These are phyloP conservation scores for Pinus taeda DNA, from an alignment of 75 land plant genomes.

Conservation along the genomic window DNA sequence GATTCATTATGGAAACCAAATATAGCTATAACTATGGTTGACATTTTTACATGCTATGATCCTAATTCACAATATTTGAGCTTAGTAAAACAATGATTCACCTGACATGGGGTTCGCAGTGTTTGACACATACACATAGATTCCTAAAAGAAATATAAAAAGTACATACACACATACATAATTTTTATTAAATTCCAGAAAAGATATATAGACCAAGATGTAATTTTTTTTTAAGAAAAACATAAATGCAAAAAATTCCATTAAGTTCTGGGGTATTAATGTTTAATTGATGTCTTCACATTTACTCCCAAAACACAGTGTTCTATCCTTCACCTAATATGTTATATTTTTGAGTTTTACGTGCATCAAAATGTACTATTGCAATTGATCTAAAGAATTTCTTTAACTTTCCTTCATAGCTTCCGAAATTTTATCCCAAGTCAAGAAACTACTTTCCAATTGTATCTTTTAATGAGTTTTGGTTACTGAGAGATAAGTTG, in stretches of 20 bases:
- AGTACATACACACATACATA: too few species aligned
- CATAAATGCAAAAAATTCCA: too few species aligned
- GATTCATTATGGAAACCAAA: conserved; percentile 95
- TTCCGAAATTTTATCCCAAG: conserved; percentile 53
- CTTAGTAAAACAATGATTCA: too few species aligned
- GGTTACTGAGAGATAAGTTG: conserved; percentile 92
- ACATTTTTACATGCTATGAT: conserved; percentile 78
- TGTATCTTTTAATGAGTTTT: conserved; percentile 91
- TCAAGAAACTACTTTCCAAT: conserved; percentile 85
- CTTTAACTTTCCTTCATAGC: conserved; percentile 52
- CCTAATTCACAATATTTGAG: too few species aligned
- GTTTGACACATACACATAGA: too few species aligned
- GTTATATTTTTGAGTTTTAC: background rate
- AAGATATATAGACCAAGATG: too few species aligned
- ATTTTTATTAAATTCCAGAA: too few species aligned
- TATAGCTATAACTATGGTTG: conserved; percentile 89
- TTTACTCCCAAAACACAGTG: conserved; percentile 60
- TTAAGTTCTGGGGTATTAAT: background rate
- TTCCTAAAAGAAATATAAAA: too few species aligned
- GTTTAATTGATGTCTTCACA: conserved; percentile 27
- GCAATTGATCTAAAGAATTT: background rate
- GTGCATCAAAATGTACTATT: background rate
- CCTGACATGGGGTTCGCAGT: too few species aligned
- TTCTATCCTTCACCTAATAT: conserved; percentile 54
- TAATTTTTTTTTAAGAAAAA: too few species aligned